phyloP scores from a whole-genome alignment of 768 basidiomycete species.

The Boletus barrowsii region DNA sequence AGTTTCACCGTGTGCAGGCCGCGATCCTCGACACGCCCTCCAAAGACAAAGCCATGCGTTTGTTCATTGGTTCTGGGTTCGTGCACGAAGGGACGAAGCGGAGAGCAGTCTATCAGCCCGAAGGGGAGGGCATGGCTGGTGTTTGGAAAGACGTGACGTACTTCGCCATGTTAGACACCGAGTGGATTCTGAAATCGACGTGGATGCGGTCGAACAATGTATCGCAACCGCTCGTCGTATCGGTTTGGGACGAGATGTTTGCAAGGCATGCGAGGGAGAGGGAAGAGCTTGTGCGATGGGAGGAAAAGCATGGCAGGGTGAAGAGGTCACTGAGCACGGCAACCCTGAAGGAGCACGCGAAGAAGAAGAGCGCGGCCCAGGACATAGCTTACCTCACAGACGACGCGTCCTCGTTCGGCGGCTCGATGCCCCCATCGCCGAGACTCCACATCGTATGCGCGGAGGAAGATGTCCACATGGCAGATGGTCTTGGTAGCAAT shows the following conservation, averaged over 20 bases:
- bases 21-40: slow-evolving; percentile 44
- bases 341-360: slow-evolving; percentile 33
- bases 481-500: neutral
- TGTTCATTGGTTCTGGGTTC: slow-evolving; percentile 55
- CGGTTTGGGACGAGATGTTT: slow-evolving; percentile 64
- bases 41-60: slow-evolving; percentile 41
- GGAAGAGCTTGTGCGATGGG: slow-evolving; percentile 53
- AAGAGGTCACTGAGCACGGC: slow-evolving; percentile 41
- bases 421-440: slow-evolving; percentile 25
- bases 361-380: neutral
- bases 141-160: slow-evolving; percentile 62
- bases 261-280: slow-evolving; percentile 54
- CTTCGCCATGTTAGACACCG: slow-evolving; percentile 58
- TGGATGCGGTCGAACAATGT: slow-evolving; percentile 8
- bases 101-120: slow-evolving; percentile 46
- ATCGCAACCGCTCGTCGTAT: slow-evolving; percentile 29
- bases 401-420: slow-evolving; percentile 13
- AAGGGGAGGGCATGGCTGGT: slow-evolving; percentile 32
- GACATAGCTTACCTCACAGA: slow-evolving; percentile 18
- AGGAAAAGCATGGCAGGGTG: slow-evolving; percentile 32
- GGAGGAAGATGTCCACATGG: slow-evolving; percentile 11
- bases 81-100: slow-evolving; percentile 61
- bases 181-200: slow-evolving; percentile 45
- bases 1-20: slow-evolving; percentile 34
- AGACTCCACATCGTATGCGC: slow-evolving; percentile 7